Evolutionary conservation across 345 rosid genomes (phyloP).

Genomic region (Litchi chinensis): DNA sequence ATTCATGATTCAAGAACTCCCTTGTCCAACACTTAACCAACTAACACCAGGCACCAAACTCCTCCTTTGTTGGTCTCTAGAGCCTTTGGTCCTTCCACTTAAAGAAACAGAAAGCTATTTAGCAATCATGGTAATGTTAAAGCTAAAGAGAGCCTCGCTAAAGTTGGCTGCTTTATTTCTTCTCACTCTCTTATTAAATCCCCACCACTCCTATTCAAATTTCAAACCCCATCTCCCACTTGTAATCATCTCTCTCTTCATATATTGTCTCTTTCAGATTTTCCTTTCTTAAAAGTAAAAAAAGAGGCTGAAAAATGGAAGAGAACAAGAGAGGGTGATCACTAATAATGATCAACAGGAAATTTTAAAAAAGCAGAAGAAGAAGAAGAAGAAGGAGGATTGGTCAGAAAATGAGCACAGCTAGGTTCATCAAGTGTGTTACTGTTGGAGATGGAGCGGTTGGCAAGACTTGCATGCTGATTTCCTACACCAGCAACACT

Average conservation of each 20-base stretch:
- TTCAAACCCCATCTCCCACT: constrained; percentile 21
- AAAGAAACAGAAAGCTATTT: constrained; percentile 49
- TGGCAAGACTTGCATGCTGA: constrained; percentile 60
- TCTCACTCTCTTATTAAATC: constrained; percentile 23
- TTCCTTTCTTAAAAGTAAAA: neutral
- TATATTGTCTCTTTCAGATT: neutral
- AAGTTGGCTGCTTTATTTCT: constrained; percentile 27
- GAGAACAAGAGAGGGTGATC: neutral
- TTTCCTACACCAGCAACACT: constrained; percentile 62
- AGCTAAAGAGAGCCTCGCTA: constrained; percentile 17
- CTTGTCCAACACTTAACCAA: constrained; percentile 57
- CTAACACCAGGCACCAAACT: constrained; percentile 43
- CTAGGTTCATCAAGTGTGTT: constrained; percentile 60
- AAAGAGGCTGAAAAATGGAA: neutral
- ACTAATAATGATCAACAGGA: neutral
- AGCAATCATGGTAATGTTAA: constrained; percentile 34
- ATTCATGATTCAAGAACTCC: constrained; percentile 38
- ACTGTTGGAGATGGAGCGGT: constrained; percentile 64
- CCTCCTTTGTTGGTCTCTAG: constrained; percentile 12
- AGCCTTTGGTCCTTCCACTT: constrained; percentile 42
- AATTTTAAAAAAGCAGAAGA: neutral
- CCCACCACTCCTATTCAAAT: constrained; percentile 39
- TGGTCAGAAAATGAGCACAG: constrained; percentile 39
- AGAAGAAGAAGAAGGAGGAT: neutral
- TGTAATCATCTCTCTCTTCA: neutral